Conservation (phyloP, 1,284 basidiomycete genomes). For the Singerocomus inundabilis region DNA sequence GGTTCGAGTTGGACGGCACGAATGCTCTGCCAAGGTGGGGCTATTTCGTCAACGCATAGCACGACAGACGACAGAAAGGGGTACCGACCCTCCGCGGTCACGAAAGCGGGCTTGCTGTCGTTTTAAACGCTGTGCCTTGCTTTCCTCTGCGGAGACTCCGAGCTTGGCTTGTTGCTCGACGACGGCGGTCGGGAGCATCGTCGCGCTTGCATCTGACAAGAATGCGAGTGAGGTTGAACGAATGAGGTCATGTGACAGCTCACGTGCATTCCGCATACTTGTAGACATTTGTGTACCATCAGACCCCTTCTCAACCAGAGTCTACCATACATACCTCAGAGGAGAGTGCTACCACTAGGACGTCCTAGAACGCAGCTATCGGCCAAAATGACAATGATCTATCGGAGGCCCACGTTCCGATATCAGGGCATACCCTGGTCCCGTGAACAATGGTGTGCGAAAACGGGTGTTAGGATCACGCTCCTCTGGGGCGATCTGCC, state of each 20-base stretch:
- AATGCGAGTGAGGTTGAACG: too few relatives aligned
- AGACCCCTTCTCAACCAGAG: background rate
- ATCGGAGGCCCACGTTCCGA: background rate
- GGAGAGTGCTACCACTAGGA: too few relatives aligned
- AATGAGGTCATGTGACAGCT: constrained; percentile 2
- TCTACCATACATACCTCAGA: too few relatives aligned
- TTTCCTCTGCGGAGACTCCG: constrained; percentile 46
- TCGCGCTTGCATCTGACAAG: constrained; percentile 15
- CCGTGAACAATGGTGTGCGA: background rate
- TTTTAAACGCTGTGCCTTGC: constrained; percentile 51
- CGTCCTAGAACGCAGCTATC: too few relatives aligned
- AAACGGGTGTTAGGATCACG: background rate
- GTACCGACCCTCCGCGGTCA: constrained; percentile 59
- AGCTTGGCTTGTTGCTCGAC: constrained; percentile 25
- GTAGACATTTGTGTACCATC: too few relatives aligned
- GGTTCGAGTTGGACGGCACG: constrained; percentile 39
- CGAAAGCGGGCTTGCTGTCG: constrained; percentile 59
- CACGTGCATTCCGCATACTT: too few relatives aligned
- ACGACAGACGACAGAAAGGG: background rate
- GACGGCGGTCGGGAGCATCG: constrained; percentile 15
- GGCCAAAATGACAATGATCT: too few relatives aligned
- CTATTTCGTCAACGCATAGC: constrained; percentile 1
- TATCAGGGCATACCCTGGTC: constrained; percentile 24
- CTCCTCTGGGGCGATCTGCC: background rate
- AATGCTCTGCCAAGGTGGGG: constrained; percentile 34